Conservation (phyloP, 1,284 basidiomycete species). For the Cystobasidium slooffiae region DNA sequence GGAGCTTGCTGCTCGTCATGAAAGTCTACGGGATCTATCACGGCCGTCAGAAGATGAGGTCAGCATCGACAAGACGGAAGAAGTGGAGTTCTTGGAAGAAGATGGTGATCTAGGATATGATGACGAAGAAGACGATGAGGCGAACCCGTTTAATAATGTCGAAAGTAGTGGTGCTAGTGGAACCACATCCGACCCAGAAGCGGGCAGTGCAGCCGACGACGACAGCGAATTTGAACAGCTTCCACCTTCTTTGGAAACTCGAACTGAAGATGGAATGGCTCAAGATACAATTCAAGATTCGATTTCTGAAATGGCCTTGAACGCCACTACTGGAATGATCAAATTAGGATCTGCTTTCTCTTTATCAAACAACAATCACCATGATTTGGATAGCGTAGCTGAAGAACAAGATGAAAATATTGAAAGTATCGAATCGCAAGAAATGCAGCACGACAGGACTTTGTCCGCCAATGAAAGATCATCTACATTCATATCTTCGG, state of each 20-base stretch:
- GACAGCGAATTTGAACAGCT: neutral
- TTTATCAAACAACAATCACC: neutral
- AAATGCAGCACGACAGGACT: neutral
- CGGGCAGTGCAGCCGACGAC: neutral
- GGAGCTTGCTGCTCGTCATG: neutral
- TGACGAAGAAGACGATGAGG: slow-evolving; percentile 25
- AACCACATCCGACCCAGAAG: neutral
- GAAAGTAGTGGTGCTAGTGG: slow-evolving; percentile 28
- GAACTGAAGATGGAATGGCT: neutral
- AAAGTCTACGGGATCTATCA: neutral
- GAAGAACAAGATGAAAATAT: slow-evolving; percentile 41
- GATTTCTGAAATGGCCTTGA: neutral
- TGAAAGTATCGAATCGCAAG: slow-evolving; percentile 11
- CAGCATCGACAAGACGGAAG: neutral
- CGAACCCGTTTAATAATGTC: slow-evolving; percentile 4
- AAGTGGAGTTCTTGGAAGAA: slow-evolving; percentile 9
- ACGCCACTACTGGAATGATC: slow-evolving; percentile 26
- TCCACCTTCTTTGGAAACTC: neutral
- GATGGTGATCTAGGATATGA: slow-evolving; percentile 16
- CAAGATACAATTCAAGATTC: neutral
- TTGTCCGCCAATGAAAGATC: too few relatives aligned
- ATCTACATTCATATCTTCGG: too few relatives aligned
- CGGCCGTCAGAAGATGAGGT: neutral
- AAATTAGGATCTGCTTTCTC: slow-evolving; percentile 13
- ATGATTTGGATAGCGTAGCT: slow-evolving; percentile 36